A percentile compares a stretch with the other conserved stretches of the same genome.
phyloP scores from a whole-genome alignment of 495 filamentous ascomycete species.

The Penicillium verhagenii region DNA sequence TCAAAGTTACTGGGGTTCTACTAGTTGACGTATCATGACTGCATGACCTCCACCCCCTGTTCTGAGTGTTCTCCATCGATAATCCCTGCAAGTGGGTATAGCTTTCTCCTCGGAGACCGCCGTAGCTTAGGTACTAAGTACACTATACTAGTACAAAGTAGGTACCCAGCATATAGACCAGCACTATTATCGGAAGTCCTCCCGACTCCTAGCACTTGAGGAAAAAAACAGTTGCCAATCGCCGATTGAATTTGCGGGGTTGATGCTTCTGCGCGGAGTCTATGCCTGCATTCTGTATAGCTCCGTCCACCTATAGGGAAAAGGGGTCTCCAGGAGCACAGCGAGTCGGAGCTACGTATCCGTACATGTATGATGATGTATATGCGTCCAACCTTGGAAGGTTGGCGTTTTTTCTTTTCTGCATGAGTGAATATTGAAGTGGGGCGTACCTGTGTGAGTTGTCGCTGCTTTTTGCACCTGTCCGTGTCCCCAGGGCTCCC shows the following conservation, averaged over 20 bases:
- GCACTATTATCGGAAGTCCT: not conserved
- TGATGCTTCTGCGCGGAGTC: slow-evolving; percentile 2
- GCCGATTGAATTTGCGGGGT: slow-evolving; percentile 17
- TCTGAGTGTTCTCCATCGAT: not conserved
- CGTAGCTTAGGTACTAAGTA: too few species aligned
- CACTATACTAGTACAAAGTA: too few species aligned
- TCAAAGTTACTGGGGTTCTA: too few species aligned
- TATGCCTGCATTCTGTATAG: slow-evolving; percentile 1
- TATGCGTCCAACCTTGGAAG: too few species aligned
- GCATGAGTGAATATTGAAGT: not conserved
- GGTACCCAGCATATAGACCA: too few species aligned
- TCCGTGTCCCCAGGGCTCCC: too few species aligned
- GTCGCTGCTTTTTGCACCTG: not conserved
- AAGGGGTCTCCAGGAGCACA: not conserved
- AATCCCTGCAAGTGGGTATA: not conserved
- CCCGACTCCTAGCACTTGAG: not conserved
- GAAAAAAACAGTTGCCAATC: not conserved
- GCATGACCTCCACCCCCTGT: not conserved
- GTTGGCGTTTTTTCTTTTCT: too few species aligned
- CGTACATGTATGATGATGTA: too few species aligned
- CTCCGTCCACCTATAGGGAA: not conserved
- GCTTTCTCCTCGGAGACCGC: slow-evolving; percentile 3
- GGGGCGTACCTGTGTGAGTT: not conserved
- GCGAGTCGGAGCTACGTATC: not conserved
- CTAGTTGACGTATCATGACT: too few species aligned